Evolutionary conservation across 306 rosid species (phyloP), one percentile per base, ranked within the genome.

Genomic region (Abrus pulchellus): DNA sequence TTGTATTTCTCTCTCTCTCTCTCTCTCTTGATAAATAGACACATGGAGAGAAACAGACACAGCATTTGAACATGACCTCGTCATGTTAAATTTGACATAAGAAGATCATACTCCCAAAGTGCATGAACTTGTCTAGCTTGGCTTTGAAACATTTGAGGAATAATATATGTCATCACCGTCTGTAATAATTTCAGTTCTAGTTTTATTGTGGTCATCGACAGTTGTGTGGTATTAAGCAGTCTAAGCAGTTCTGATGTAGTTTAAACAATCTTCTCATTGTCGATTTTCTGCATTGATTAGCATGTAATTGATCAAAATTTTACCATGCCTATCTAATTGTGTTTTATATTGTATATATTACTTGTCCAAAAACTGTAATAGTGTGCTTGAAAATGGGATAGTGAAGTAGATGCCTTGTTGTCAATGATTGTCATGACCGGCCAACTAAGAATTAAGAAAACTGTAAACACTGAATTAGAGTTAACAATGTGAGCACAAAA

Each of bases 391-490:
- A 32, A 56, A 70, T 48, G 63, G 36, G 36, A 56, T 5, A 56
- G 60, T 72, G 69, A 64, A 44, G 50, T 43, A 62, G 49, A 45
- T 63, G n/a, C 52, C 72, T 68, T 38, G 50, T 70, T 8, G 29
- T 67, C 38, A 9, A 41, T 66, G 50, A 32, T 34, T 41, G 61
- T 75, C 41, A 47, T 73, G 43, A 63, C 20, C 59, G 56, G 9
- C 69, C 64, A 52, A 78, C 52, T 43, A 10, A 68, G 75, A 52
- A 78, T 44, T 43, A 10, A 68, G 75, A 72, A 79, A 75, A 13
- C 59, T 66, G 44, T 48, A 60, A 52, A 50, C 77, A 38, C 55
- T 9, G 34, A 30, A 28, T 29, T 44, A 57, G 61, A 72, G 38
- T 44, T 48, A 68, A 84, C 76, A 52, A 41, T 57, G 12, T 49